Percentiles rank a stretch among this genome's conserved stretches.
Conservation (phyloP, 1,284 basidiomycete genomes). For the Naganishia albida region DNA sequence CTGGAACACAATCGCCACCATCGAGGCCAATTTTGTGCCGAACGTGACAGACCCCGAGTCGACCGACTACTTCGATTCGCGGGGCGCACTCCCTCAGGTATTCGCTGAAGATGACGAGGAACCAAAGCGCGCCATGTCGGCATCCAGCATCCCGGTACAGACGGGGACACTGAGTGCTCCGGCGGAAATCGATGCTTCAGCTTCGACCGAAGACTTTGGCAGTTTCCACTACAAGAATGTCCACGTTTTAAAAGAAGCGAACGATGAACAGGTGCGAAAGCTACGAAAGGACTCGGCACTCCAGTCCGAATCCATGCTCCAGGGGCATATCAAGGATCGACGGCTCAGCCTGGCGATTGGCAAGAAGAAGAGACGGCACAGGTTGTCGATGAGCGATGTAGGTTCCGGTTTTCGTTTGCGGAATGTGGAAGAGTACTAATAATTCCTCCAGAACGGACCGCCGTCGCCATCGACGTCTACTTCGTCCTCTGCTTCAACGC, state of each 20-base stretch:
- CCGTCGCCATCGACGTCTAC: conserved; percentile 85
- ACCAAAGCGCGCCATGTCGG: not conserved
- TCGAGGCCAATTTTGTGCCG: conserved; percentile 93
- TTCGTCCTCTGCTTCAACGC: conserved; percentile 88
- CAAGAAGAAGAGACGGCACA: conserved; percentile 20
- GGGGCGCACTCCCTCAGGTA: conserved; percentile 77
- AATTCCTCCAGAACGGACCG: conserved; percentile 38
- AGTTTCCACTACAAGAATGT: conserved; percentile 98
- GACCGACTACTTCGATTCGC: conserved; percentile 97
- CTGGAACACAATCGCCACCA: conserved; percentile 86
- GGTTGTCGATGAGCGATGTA: conserved; percentile 21
- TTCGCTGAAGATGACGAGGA: conserved; percentile 70
- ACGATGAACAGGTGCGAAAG: conserved; percentile 97
- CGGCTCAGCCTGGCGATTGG: conserved; percentile 37
- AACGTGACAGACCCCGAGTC: conserved; percentile 94
- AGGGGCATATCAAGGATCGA: conserved; percentile 35
- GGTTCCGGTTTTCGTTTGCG: not conserved
- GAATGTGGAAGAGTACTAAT: too few relatives aligned
- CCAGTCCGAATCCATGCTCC: conserved; percentile 30
- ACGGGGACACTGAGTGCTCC: conserved; percentile 5
- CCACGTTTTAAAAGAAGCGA: conserved; percentile 94
- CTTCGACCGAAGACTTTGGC: conserved; percentile 83
- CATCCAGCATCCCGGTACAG: not conserved
- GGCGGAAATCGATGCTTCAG: conserved; percentile 38
- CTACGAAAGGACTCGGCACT: conserved; percentile 59